Evolutionary conservation across 768 basidiomycete species (phyloP).

Genomic region (Termitomyces sp.): DNA sequence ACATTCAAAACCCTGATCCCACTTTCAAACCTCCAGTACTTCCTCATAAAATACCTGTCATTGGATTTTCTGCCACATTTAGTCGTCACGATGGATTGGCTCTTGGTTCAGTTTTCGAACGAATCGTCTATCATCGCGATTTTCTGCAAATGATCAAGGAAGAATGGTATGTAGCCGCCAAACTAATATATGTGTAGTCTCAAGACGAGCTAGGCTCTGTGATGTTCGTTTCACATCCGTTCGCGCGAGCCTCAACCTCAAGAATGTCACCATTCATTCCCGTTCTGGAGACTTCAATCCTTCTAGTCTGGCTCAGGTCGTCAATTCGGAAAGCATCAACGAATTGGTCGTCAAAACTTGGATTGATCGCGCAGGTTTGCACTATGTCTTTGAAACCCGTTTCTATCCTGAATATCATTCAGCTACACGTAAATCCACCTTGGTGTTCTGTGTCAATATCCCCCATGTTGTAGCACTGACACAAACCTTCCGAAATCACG

Average conservation of each 20-base stretch:
- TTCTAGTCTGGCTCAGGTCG: slow-evolving; percentile 70
- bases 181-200: slow-evolving; percentile 16
- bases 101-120: slow-evolving; percentile 83
- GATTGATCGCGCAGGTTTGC: slow-evolving; percentile 79
- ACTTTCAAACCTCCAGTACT: slow-evolving; percentile 31
- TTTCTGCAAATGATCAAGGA: slow-evolving; percentile 93
- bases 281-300: slow-evolving; percentile 80
- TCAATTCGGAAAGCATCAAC: slow-evolving; percentile 80
- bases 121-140: slow-evolving; percentile 89
- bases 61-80: slow-evolving; percentile 96
- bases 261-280: slow-evolving; percentile 60
- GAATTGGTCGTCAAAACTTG: slow-evolving; percentile 77
- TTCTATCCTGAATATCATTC: slow-evolving; percentile 2
- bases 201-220: slow-evolving; percentile 57
- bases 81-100: slow-evolving; percentile 88
- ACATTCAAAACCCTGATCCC: slow-evolving; percentile 54
- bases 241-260: slow-evolving; percentile 67
- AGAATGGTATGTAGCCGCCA: slow-evolving; percentile 55
- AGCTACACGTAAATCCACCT: slow-evolving; percentile 76
- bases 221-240: slow-evolving; percentile 85
- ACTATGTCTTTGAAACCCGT: neutral
- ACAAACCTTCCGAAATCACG: slow-evolving; percentile 62
- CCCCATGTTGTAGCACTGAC: slow-evolving; percentile 78
- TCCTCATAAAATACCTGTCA: slow-evolving; percentile 64
- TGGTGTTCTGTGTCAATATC: slow-evolving; percentile 89